Percentiles rank a stretch among this genome's conserved stretches.
Conservation (phyloP, 2,329 filamentous ascomycete genomes). For the Tolypocladium tropicale region DNA sequence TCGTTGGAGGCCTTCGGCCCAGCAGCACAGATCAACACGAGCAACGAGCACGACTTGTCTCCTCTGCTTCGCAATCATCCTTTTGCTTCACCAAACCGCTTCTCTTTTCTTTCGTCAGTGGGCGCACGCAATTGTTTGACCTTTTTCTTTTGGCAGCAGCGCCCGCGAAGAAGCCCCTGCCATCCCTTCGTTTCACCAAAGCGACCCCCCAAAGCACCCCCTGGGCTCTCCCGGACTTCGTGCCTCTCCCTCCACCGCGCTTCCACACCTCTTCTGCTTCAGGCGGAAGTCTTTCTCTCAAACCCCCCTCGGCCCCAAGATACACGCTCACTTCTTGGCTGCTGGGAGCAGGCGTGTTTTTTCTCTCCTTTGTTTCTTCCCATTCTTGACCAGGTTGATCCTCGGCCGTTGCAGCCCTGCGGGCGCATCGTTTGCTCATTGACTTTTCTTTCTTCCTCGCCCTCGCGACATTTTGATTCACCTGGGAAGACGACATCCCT, state of each 20-base stretch:
- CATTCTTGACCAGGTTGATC: slow-evolving; percentile 40
- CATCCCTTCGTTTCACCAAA: neutral
- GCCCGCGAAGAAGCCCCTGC: neutral
- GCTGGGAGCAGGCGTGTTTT: neutral
- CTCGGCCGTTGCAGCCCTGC: slow-evolving; percentile 32
- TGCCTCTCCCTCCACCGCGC: neutral
- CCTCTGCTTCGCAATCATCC: no score
- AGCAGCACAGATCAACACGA: no score
- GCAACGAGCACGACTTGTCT: no score
- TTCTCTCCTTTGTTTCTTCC: slow-evolving; percentile 5
- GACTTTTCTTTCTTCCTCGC: slow-evolving; percentile 1
- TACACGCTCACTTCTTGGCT: neutral
- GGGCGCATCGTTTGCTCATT: slow-evolving; percentile 4
- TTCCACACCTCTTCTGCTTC: neutral
- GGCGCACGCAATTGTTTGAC: neutral
- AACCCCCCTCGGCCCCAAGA: no score
- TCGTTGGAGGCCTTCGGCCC: no score
- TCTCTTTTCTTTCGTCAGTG: neutral
- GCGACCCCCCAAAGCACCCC: neutral
- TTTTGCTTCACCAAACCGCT: neutral
- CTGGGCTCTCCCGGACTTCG: neutral
- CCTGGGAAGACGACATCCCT: neutral
- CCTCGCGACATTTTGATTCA: neutral
- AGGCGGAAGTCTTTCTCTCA: no score
- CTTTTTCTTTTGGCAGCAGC: neutral